Evolutionary conservation across 768 basidiomycete species (phyloP), one percentile per base, ranked within the genome.

Genomic region (Phaeotremella fagi): DNA sequence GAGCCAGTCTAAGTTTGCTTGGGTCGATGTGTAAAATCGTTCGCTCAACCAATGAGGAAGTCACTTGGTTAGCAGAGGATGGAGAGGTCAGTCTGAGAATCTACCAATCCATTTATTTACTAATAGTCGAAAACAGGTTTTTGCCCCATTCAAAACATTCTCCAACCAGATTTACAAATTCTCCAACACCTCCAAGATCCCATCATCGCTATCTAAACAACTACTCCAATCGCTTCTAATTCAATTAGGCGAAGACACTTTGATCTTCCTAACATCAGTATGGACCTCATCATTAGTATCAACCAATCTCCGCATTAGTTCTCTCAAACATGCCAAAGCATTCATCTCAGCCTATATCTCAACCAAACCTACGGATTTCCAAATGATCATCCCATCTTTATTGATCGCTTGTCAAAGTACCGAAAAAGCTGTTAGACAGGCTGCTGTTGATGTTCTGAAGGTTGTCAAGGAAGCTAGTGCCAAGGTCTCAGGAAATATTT

Each of bases 261-360:
- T 97, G 12, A 78, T 83, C 0, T 94, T 99, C 78, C 81, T 99
- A 11, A 82, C 85, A 0, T 85, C 87, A 0, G 66, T 86, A 23
- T 88, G 86, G 80, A 77, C 68, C 1, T 49, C 59, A 11, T 14
- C 56, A 1, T 9, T 46, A 6, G n/a, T n/a, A n/a, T 26, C 55
- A 1, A 18, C 65, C 1, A 60, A 70, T 18, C 44, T 78, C 78
- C 54, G 79, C 75, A 52, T 79, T 2, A 78, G 83, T 1, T 84
- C 90, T 0, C 76, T 97, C 7, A 76, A 80, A 3, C 90, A 97
- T 68, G 83, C 84, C 18, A 78, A 80, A 2, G 88, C 90, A 0
- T 92, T 92, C 73, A 72, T 98, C 12, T 79, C 83, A 43, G 88
- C 91, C 0, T 84, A 89, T 71, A 68, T 79, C 1, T 65, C 77